Evolutionary conservation across 371 early-diverging fungal species (phyloP).

Genomic region (Parasitella parasitica): DNA sequence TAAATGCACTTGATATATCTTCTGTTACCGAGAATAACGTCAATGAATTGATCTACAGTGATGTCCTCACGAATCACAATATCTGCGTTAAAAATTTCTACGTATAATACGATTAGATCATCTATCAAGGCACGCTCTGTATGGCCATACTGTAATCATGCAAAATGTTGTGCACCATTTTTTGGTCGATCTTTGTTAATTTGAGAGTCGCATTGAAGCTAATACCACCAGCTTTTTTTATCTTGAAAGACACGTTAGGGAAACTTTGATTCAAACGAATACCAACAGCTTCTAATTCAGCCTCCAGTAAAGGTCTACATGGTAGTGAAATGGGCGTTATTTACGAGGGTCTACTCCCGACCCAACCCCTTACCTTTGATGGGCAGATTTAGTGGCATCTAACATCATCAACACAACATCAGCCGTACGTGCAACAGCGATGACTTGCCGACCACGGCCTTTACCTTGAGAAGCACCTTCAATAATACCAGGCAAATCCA

Average conservation of each 20-base stretch:
- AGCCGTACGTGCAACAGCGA: slow-evolving; percentile 97
- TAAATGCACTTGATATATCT: slow-evolving; percentile 97
- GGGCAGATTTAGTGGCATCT: slow-evolving; percentile 94
- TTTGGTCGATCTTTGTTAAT: slow-evolving; percentile 87
- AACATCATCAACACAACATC: slow-evolving; percentile 98
- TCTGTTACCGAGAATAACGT: slow-evolving; percentile 96
- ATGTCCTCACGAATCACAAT: slow-evolving; percentile 97
- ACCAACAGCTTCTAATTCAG: slow-evolving; percentile 98
- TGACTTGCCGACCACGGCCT: slow-evolving; percentile 96
- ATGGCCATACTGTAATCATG: slow-evolving; percentile 87
- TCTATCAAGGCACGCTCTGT: not conserved
- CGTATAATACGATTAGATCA: not conserved
- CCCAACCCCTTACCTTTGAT: slow-evolving; percentile 59
- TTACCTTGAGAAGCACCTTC: slow-evolving; percentile 97
- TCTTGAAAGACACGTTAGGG: slow-evolving; percentile 97
- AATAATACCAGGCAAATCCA: slow-evolving; percentile 88
- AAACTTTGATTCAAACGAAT: slow-evolving; percentile 91
- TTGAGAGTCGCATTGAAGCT: slow-evolving; percentile 92
- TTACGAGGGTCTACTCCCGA: not conserved
- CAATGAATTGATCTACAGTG: slow-evolving; percentile 98
- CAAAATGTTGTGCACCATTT: slow-evolving; percentile 91
- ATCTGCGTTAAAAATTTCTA: slow-evolving; percentile 96
- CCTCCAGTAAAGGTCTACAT: slow-evolving; percentile 84
- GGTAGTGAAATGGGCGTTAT: not conserved
- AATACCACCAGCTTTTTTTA: slow-evolving; percentile 98